These are phyloP conservation scores for Mortierella hygrophila DNA, from an alignment of 192 early-diverging fungal genomes.

Conservation along the genomic window DNA sequence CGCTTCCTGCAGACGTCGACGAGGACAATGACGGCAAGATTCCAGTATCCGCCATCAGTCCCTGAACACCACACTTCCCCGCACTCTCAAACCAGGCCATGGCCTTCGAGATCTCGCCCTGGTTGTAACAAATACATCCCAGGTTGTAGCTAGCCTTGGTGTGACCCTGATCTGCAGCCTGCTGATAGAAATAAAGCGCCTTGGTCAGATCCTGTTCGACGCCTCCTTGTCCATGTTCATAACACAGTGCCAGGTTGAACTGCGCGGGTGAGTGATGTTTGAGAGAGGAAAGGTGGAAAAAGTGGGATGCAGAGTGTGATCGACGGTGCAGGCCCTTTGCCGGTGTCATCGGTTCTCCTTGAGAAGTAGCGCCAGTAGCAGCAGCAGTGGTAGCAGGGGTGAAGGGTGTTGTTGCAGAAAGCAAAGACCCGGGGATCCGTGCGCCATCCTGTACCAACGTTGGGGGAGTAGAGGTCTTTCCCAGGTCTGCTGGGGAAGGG, in stretches of 20 bases:
- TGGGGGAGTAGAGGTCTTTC: not conserved
- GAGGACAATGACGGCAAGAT: not conserved
- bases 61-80: slow-evolving; percentile 36
- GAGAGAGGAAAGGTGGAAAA: slow-evolving; percentile 45
- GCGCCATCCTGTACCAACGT: not conserved
- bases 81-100: slow-evolving; percentile 50
- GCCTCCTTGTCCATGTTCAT: slow-evolving; percentile 55
- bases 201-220: slow-evolving; percentile 36
- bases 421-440: not conserved
- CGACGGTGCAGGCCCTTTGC: slow-evolving; percentile 25
- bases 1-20: not conserved
- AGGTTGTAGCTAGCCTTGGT: slow-evolving; percentile 50
- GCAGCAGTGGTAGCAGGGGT: not conserved
- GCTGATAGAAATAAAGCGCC: slow-evolving; percentile 49
- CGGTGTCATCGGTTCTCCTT: not conserved
- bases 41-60: not conserved
- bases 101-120: slow-evolving; percentile 33
- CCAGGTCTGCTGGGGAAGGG: not conserved
- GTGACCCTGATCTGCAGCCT: slow-evolving; percentile 50
- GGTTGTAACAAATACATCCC: slow-evolving; percentile 44
- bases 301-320: slow-evolving; percentile 46
- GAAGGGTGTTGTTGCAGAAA: not conserved
- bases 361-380: not conserved
- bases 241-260: slow-evolving; percentile 49
- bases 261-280: slow-evolving; percentile 48